Percentiles rank a stretch among this genome's conserved stretches.
Evolutionary conservation across 306 rosid species (phyloP).

Genomic region (Leucaena leucocephala): DNA sequence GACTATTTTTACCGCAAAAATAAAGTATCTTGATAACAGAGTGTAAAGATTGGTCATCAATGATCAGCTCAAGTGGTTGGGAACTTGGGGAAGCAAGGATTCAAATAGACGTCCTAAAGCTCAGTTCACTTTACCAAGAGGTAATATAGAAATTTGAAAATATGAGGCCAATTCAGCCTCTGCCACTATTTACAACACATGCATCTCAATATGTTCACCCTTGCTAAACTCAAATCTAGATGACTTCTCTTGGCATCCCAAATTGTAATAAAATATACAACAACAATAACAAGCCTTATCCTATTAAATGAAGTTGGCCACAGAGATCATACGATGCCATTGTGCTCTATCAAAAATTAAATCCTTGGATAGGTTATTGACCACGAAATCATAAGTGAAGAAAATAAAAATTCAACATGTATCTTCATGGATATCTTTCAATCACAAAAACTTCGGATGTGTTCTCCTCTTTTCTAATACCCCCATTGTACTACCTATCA

Average conservation of each 20-base stretch:
- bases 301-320: no score
- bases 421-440: background rate
- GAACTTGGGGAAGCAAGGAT: background rate
- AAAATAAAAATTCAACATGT: background rate
- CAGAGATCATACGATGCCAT: no score
- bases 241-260: background rate
- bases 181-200: constrained; percentile 1
- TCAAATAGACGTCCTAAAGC: background rate
- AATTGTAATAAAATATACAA: background rate
- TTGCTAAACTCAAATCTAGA: background rate
- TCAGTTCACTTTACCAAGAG: background rate
- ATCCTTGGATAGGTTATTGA: no score
- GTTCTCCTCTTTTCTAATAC: background rate
- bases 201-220: background rate
- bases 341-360: no score
- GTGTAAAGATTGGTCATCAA: constrained; percentile 3
- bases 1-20: background rate
- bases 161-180: background rate
- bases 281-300: no score
- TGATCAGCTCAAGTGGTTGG: background rate
- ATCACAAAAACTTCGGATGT: background rate
- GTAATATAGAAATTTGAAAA: background rate
- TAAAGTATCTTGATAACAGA: background rate
- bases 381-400: no score
- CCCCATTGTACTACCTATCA: background rate